Evolutionary conservation across 2,329 filamentous ascomycete genomes (phyloP), one percentile per base, ranked within the genome.

Genomic region (Venturia carpophila): DNA sequence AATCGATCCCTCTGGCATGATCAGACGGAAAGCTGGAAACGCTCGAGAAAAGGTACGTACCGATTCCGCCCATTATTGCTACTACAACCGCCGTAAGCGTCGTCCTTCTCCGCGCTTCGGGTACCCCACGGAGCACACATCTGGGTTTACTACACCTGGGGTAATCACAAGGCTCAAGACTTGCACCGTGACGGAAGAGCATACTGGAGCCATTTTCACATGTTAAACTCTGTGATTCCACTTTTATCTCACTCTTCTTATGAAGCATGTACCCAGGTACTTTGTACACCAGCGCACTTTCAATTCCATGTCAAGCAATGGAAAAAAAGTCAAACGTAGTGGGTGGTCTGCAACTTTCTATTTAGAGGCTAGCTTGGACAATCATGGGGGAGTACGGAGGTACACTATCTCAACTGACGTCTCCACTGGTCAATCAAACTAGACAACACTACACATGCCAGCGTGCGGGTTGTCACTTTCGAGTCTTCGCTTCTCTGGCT

Each of bases 1-100:
- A 27, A 56, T 56, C 49, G 49, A 56, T 37, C 49, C n/a, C 15
- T 34, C 49, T 56, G 49, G 21, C 49, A 55, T 17, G 49, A 55
- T 55, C 17, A 34, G 24, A 55, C 10, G 49, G 21, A 17, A 56
- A 17, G 24, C 49, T 34, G 49, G 49, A 56, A 34, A 34, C 34
- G 49, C 49, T 24, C 49, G 21, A 49, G 45, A 56, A 56, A 34
- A n/a, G 49, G 24, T 56, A 56, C 49, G 49, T 34, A 56, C 3
- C 21, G 17, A n/a, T n/a, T 47, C 45, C 17, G 2, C 45, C 7
- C 1, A 2, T 6, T 6, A 34, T 10, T 47, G 19, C 4, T 30
- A 17, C 11, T 24, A 34, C 30, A 17, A 56, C 24, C 49, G 49
- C 49, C 30, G 49, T 37, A 56, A 34, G 27, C 49, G 9, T 34